Evolutionary conservation across 2,329 filamentous ascomycete species (phyloP).

Genomic region (Colletotrichum sp.): DNA sequence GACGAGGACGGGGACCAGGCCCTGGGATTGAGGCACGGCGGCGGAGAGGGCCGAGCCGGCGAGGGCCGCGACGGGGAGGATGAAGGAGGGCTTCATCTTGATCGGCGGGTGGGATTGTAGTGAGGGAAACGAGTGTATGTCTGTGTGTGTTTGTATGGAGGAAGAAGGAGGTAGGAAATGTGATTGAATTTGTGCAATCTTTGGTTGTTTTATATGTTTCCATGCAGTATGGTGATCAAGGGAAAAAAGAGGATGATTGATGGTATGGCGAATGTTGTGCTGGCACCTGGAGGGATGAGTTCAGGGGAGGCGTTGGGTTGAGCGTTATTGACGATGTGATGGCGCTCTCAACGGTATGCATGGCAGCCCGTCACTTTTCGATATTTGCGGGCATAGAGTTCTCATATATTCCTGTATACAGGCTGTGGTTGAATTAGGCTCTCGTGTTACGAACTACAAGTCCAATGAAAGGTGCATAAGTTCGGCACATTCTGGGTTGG

Average conservation of each 20-base stretch:
- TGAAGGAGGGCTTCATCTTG: slow-evolving; percentile 1
- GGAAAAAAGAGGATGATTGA: not conserved
- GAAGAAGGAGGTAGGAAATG: not conserved
- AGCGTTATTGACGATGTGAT: not conserved
- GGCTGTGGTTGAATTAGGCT: not conserved
- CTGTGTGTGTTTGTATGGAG: not conserved
- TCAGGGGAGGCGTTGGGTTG: not conserved
- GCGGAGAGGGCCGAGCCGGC: not conserved
- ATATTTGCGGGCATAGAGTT: not conserved
- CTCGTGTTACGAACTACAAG: fast-evolving
- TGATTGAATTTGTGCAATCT: not conserved
- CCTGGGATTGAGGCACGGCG: not conserved
- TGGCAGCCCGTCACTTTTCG: not conserved
- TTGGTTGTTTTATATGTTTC: not conserved
- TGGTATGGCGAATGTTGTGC: not conserved
- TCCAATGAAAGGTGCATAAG: not conserved
- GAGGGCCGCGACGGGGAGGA: not conserved
- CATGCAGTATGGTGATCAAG: not conserved
- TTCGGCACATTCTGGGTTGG: not conserved
- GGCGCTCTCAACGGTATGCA: not conserved
- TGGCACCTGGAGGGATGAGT: not conserved
- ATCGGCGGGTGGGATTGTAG: not conserved
- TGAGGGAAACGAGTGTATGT: not conserved
- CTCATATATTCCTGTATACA: not conserved
- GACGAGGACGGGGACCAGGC: not conserved